phyloP scores from a whole-genome alignment of 495 filamentous ascomycete genomes.

The Pseudomonodictys pantanalensis region DNA sequence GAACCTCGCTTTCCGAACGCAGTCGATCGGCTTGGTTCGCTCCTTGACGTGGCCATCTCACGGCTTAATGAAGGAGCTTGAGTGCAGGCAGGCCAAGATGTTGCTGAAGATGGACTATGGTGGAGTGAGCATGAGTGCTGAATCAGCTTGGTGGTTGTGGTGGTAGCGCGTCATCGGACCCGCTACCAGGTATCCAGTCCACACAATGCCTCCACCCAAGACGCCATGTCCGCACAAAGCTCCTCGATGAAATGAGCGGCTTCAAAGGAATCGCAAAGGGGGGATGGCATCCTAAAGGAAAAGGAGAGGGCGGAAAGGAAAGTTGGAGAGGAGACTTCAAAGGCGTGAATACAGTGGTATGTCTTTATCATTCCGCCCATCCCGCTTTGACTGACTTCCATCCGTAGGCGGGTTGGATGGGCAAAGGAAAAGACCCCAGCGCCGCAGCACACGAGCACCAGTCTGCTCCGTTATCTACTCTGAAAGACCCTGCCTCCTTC shows the following conservation, averaged over 20 bases:
- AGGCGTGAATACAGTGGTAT: conserved; percentile 35
- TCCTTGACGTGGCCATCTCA: no score
- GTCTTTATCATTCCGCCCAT: neutral
- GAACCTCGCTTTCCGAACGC: no score
- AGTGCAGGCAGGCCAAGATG: no score
- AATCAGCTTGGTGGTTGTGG: no score
- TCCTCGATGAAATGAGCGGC: conserved; percentile 8
- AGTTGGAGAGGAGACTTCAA: conserved; percentile 35
- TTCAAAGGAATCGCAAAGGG: conserved; percentile 33
- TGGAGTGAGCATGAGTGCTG: no score
- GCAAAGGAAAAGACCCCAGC: conserved; percentile 47
- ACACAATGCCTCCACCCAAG: neutral
- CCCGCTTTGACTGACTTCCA: neutral
- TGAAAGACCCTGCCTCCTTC: conserved; percentile 82
- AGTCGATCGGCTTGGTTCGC: no score
- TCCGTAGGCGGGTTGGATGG: conserved; percentile 40
- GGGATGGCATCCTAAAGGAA: conserved; percentile 38
- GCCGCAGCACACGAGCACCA: conserved; percentile 47
- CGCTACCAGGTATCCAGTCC: neutral
- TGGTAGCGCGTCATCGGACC: no score
- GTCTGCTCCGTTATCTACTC: conserved; percentile 67
- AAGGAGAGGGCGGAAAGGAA: conserved; percentile 30
- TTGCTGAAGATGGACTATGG: no score
- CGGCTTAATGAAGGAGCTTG: no score
- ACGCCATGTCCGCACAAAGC: neutral